phyloP scores from a whole-genome alignment of 1,139 yeast genomes.

The Zhuliangozyma parablackwelliae region DNA sequence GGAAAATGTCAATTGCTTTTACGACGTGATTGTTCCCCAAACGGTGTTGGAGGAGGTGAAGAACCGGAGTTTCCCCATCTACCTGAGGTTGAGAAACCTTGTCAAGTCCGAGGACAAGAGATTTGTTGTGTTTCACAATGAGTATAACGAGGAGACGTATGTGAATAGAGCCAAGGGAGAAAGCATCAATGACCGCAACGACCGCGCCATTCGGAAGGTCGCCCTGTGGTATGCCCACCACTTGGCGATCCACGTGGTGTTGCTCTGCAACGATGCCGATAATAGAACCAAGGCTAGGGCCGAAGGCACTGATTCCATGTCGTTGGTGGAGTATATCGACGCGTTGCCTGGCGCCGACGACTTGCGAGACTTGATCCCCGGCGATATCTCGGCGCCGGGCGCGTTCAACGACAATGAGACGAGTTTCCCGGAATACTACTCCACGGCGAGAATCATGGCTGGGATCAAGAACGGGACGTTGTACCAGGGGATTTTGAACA shows the following conservation, averaged over 20 bases:
- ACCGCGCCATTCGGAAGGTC: conserved; percentile 79
- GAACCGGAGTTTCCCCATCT: conserved; percentile 82
- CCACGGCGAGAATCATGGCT: conserved; percentile 80
- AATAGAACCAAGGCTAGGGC: conserved; percentile 56
- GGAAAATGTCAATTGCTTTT: conserved; percentile 73
- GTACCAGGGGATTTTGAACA: conserved; percentile 77
- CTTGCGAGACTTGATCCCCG: conserved; percentile 76
- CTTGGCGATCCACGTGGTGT: conserved; percentile 52
- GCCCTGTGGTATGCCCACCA: conserved; percentile 72
- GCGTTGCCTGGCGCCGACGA: conserved; percentile 70
- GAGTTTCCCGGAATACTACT: conserved; percentile 71
- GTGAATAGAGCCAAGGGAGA: conserved; percentile 63
- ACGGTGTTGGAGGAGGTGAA: conserved; percentile 92
- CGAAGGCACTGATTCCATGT: conserved; percentile 52
- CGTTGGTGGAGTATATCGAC: conserved; percentile 66
- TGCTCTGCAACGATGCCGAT: conserved; percentile 74
- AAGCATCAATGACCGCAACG: conserved; percentile 84
- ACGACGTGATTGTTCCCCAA: conserved; percentile 89
- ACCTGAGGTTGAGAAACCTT: conserved; percentile 74
- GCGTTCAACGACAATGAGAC: conserved; percentile 32
- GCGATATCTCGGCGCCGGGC: conserved; percentile 18
- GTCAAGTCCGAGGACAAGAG: conserved; percentile 78
- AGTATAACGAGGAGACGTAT: conserved; percentile 72
- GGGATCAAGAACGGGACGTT: conserved; percentile 85
- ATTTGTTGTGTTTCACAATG: conserved; percentile 90